A percentile compares a stretch with the other conserved stretches of the same genome.
Evolutionary conservation across 208 protist genomes (phyloP).

Genomic region (Wallacemonas sp.): DNA sequence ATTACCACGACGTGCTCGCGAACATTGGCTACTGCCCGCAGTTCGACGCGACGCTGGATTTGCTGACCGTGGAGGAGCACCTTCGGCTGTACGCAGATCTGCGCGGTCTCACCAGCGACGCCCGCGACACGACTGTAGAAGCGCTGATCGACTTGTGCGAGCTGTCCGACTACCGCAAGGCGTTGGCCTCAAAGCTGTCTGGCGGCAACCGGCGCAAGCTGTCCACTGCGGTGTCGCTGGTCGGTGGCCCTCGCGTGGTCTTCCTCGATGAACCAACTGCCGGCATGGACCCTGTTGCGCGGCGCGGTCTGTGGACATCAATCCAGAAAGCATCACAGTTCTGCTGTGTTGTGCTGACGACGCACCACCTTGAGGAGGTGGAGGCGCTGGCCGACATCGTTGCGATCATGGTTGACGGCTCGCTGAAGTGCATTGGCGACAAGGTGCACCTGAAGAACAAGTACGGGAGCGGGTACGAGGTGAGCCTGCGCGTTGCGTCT

Average conservation of each 20-base stretch:
- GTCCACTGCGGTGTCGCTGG: constrained; percentile 53
- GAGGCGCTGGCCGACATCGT: constrained; percentile 64
- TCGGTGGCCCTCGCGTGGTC: constrained; percentile 65
- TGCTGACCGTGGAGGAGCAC: constrained; percentile 83
- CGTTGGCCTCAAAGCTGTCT: constrained; percentile 26
- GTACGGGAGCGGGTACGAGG: constrained; percentile 57
- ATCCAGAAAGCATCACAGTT: constrained; percentile 43
- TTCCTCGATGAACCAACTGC: constrained; percentile 82
- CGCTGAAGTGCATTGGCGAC: constrained; percentile 70
- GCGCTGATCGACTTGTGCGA: constrained; percentile 70
- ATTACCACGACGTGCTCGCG: constrained; percentile 41
- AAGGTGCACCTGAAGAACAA: constrained; percentile 71
- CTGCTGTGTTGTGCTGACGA: constrained; percentile 75
- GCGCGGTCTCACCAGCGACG: constrained; percentile 44
- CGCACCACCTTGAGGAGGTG: constrained; percentile 88
- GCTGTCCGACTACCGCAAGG: constrained; percentile 57
- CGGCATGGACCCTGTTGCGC: constrained; percentile 73
- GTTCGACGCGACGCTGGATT: constrained; percentile 81
- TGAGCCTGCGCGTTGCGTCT: constrained; percentile 26
- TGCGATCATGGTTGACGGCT: constrained; percentile 82
- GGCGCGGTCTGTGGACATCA: constrained; percentile 61
- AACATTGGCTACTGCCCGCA: constrained; percentile 90
- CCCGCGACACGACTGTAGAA: constrained; percentile 23
- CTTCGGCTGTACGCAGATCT: constrained; percentile 40
- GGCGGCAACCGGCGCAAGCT: constrained; percentile 85